Conservation (phyloP, 768 basidiomycete genomes). For the Naganishia onofrii region DNA sequence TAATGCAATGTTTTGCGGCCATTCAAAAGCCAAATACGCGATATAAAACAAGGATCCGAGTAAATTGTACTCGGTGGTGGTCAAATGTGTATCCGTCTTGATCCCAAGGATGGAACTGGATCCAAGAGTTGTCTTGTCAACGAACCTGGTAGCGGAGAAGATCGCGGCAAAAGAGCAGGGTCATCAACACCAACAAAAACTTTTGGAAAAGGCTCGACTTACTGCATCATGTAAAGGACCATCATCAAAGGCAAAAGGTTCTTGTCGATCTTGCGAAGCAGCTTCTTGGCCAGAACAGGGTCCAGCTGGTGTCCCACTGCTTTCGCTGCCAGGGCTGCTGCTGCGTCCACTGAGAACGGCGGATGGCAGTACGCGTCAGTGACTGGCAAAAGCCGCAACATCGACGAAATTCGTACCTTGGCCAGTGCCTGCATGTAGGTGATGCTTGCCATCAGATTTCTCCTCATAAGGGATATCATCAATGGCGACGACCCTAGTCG, state of each 20-base stretch:
- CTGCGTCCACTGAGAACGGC: conserved; percentile 18
- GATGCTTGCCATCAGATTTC: not conserved
- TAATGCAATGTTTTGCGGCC: conserved; percentile 40
- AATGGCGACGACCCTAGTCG: not conserved
- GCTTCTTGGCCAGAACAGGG: conserved; percentile 32
- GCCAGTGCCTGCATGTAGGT: not conserved
- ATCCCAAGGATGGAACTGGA: conserved; percentile 39
- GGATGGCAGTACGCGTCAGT: not conserved
- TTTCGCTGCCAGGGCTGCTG: conserved; percentile 42
- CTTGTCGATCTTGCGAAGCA: conserved; percentile 40
- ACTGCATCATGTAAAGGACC: conserved; percentile 36
- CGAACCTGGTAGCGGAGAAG: conserved; percentile 23
- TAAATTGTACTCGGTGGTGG: conserved; percentile 33
- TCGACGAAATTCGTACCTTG: not conserved
- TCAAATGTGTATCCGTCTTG: conserved; percentile 34
- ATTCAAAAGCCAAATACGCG: conserved; percentile 40
- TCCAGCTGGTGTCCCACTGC: conserved; percentile 36
- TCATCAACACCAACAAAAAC: too few species aligned
- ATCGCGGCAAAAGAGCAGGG: too few species aligned
- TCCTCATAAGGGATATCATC: not conserved
- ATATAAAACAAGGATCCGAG: conserved; percentile 39
- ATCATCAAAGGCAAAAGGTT: conserved; percentile 35
- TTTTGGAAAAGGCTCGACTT: too few species aligned
- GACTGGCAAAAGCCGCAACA: not conserved
- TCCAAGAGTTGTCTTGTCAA: conserved; percentile 43